Evolutionary conservation across 352 stramenopile species (phyloP).

Genomic region (Peronospora destructor): DNA sequence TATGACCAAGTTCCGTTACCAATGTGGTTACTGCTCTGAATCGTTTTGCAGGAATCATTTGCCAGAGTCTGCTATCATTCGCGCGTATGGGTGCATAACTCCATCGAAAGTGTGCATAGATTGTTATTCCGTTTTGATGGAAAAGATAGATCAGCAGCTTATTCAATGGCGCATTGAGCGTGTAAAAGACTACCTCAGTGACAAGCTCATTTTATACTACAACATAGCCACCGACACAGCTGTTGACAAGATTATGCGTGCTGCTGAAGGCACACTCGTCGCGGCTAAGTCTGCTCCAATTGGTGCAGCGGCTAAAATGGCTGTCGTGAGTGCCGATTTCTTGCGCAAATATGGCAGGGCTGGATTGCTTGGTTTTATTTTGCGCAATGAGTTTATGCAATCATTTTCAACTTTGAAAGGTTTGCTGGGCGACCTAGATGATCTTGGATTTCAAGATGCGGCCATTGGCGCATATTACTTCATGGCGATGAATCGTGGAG

Average conservation of each 20-base stretch:
- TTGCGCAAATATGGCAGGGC: slow-evolving; percentile 77
- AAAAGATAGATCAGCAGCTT: slow-evolving; percentile 75
- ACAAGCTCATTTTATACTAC: slow-evolving; percentile 68
- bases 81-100: slow-evolving; percentile 55
- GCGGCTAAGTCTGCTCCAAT: slow-evolving; percentile 76
- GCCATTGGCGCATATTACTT: slow-evolving; percentile 84
- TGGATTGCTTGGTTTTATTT: slow-evolving; percentile 73
- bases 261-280: slow-evolving; percentile 66
- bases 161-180: slow-evolving; percentile 75
- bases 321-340: slow-evolving; percentile 80
- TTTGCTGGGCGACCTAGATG: slow-evolving; percentile 69
- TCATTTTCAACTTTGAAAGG: slow-evolving; percentile 81
- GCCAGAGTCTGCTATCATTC: slow-evolving; percentile 45
- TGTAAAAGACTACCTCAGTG: slow-evolving; percentile 65
- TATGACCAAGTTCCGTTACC: slow-evolving; percentile 78
- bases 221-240: slow-evolving; percentile 74
- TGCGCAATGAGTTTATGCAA: slow-evolving; percentile 86
- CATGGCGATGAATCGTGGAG: slow-evolving; percentile 83
- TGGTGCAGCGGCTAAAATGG: slow-evolving; percentile 73
- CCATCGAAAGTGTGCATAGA: slow-evolving; percentile 63
- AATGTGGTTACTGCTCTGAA: slow-evolving; percentile 76
- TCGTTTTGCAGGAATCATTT: slow-evolving; percentile 75
- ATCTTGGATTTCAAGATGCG: slow-evolving; percentile 79
- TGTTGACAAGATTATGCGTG: slow-evolving; percentile 79
- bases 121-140: slow-evolving; percentile 58